Evolutionary conservation across 352 stramenopile species (phyloP), one percentile per base, ranked within the genome.

Genomic region (Globisporangium polare): DNA sequence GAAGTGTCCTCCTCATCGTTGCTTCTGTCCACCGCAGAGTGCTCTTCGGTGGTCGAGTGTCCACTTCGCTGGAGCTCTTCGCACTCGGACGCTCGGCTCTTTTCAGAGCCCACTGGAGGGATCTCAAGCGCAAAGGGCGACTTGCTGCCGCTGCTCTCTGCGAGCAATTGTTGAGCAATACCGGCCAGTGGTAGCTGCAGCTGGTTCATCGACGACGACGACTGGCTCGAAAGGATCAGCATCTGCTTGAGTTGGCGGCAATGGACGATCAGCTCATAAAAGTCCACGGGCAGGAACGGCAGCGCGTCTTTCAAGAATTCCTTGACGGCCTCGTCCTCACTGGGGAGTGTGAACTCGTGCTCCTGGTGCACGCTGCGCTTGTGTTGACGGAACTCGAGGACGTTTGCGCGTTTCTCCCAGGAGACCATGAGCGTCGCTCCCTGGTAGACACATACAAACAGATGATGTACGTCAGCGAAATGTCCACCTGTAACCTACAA

Each of bases 281-380:
- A 94, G 58, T 88, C 82, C n/a, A 87, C 65, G 2, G 84, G 82
- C 54, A 94, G 65, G 49, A 94, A 92, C 50, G 84, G 78, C 29
- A 92, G 57, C 56, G 87, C 69, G 24, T 89, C 72, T 20, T 61
- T 58, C 45, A 94, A 39, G 42, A 87, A 89, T 3, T 53, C 58
- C 35, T 70, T 74, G 22, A 90, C 73, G 1, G 84, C 75, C 31
- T 84, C 61, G 18, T 83, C 63, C 55, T 94, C 84, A 47, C 82
- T 90, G 27, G 59, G 33, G 5, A 73, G 65, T n/a, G 53, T 70
- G 31, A 83, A 92, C 57, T 82, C 69, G 41, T 70, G 69, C 65
- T 90, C 83, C 1, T 71, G 29, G n/a, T 79, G 71, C 41, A 66
- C 60, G 54, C 80, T 89, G 27, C 84, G 84, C 29, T 77, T 87